Conservation (phyloP, 495 filamentous ascomycete species). For the Aspergillus ostianus region DNA sequence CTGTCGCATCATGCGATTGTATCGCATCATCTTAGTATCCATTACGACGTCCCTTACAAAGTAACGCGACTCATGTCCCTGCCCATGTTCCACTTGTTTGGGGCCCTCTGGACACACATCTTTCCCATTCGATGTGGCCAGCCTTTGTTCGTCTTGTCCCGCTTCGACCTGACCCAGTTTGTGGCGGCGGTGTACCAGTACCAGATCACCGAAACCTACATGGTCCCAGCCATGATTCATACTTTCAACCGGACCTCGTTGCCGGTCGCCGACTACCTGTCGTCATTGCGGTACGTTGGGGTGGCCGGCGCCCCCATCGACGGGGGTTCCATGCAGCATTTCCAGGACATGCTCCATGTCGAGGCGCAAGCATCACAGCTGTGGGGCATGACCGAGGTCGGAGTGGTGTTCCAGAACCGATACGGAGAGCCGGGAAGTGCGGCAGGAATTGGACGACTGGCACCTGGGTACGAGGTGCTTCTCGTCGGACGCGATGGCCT, state of each 20-base stretch:
- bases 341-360: constrained; percentile 18
- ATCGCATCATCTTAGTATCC: constrained; percentile 50
- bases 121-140: constrained; percentile 56
- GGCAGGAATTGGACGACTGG: constrained; percentile 63
- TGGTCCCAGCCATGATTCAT: constrained; percentile 62
- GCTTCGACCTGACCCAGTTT: constrained; percentile 58
- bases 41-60: constrained; percentile 47
- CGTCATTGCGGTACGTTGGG: constrained; percentile 43
- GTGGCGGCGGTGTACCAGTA: constrained; percentile 54
- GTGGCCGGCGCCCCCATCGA: constrained; percentile 29
- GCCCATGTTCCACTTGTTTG: constrained; percentile 66
- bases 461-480: constrained; percentile 64
- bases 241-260: constrained; percentile 45
- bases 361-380: constrained; percentile 21
- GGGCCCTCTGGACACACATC: constrained; percentile 52
- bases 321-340: constrained; percentile 24
- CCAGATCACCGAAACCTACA: constrained; percentile 58
- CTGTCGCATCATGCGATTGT: constrained; percentile 52
- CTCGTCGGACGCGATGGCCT: constrained; percentile 52
- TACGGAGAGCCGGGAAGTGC: constrained; percentile 38
- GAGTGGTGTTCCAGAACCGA: constrained; percentile 52
- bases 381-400: constrained; percentile 48
- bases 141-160: constrained; percentile 56
- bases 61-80: constrained; percentile 54
- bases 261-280: constrained; percentile 43